phyloP scores from a whole-genome alignment of 768 basidiomycete species.

The Agaricus bisporus region DNA sequence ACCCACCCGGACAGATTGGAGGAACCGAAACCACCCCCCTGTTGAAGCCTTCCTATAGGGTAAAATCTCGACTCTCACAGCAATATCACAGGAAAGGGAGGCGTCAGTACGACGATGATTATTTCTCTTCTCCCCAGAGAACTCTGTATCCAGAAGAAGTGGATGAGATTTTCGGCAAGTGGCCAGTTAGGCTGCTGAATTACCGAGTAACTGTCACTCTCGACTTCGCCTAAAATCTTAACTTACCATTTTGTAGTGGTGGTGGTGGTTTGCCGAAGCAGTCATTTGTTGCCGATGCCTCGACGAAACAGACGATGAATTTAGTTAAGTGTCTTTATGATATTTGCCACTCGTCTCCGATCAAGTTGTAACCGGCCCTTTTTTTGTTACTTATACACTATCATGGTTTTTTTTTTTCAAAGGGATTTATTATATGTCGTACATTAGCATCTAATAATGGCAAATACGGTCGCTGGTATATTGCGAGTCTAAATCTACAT shows the following conservation, averaged over 20 bases:
- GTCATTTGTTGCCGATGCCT: conserved; percentile 58
- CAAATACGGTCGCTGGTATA: not conserved
- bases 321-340: not conserved
- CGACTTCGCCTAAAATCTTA: not conserved
- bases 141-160: conserved; percentile 14
- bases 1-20: not conserved
- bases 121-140: not conserved
- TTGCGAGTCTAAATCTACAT: conserved; percentile 9
- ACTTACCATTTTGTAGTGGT: conserved; percentile 49
- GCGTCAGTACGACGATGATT: not conserved
- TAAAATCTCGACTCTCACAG: not conserved
- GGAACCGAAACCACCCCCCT: conserved; percentile 1
- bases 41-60: not conserved
- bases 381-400: not conserved
- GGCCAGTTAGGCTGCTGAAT: conserved; percentile 68
- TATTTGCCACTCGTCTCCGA: not conserved
- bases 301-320: conserved; percentile 46
- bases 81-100: not conserved
- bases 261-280: conserved; percentile 74
- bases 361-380: not conserved
- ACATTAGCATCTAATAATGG: not conserved
- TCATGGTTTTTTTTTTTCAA: not conserved
- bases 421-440: not conserved
- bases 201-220: conserved; percentile 44
- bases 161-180: conserved; percentile 11